phyloP scores from a whole-genome alignment of 805 yeast genomes.

The Ogataea parapolymorpha region DNA sequence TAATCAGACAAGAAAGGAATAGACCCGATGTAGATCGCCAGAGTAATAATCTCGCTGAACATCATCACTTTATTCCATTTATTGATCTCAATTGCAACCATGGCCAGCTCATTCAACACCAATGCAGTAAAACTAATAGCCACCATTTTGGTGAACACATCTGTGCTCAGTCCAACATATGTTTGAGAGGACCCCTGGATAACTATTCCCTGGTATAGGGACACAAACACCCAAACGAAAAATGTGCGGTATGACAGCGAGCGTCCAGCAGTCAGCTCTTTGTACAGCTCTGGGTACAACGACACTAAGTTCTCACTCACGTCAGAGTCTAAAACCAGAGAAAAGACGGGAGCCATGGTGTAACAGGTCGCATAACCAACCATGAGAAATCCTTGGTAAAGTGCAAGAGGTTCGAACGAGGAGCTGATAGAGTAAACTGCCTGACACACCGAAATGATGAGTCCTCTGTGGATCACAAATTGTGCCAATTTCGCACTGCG shows the following conservation, averaged over 20 bases:
- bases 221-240: constrained; percentile 85
- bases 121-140: constrained; percentile 78
- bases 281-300: constrained; percentile 90
- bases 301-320: constrained; percentile 86
- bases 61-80: constrained; percentile 88
- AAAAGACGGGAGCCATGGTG: constrained; percentile 98
- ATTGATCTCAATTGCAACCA: constrained; percentile 90
- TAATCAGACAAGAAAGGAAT: constrained; percentile 87
- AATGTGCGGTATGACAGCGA: constrained; percentile 85
- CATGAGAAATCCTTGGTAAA: constrained; percentile 96
- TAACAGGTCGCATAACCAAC: constrained; percentile 97
- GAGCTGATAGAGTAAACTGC: constrained; percentile 89
- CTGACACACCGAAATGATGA: constrained; percentile 90
- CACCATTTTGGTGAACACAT: constrained; percentile 71
- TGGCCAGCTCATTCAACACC: constrained; percentile 78
- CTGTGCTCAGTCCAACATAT: constrained; percentile 58
- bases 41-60: constrained; percentile 66
- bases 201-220: constrained; percentile 85
- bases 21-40: constrained; percentile 63
- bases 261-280: constrained; percentile 84
- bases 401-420: constrained; percentile 86
- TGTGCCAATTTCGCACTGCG: constrained; percentile 93
- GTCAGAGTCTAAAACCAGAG: constrained; percentile 86
- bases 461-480: constrained; percentile 94
- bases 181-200: constrained; percentile 81